A percentile compares a stretch with the other conserved stretches of the same genome.
These are phyloP conservation scores for Friedmanniomyces simplex DNA, from an alignment of 495 filamentous ascomycete genomes.

Conservation along the genomic window DNA sequence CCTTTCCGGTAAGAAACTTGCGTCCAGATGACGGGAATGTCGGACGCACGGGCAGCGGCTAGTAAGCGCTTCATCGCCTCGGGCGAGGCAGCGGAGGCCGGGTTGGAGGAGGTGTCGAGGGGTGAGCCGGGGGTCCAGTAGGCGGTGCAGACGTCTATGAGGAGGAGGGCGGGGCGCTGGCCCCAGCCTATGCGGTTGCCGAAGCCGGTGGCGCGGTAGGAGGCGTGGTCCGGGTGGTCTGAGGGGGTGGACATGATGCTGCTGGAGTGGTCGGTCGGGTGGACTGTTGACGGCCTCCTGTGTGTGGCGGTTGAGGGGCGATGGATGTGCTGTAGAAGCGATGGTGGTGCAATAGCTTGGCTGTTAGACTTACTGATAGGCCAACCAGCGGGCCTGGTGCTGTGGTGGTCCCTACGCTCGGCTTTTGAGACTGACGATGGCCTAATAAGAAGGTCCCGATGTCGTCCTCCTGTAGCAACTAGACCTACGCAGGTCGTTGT, in stretches of 20 bases:
- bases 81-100: conserved; percentile 22
- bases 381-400: background rate
- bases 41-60: conserved; percentile 23
- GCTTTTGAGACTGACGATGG: too few relatives aligned
- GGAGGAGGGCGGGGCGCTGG: conserved; percentile 25
- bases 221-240: conserved; percentile 2
- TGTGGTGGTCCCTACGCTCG: too few relatives aligned
- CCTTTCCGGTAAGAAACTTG: conserved; percentile 26
- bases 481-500: too few relatives aligned
- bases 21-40: conserved; percentile 29
- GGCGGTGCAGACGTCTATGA: conserved; percentile 35
- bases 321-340: too few relatives aligned
- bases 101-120: conserved; percentile 25
- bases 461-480: too few relatives aligned
- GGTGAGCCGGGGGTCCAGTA: conserved; percentile 32
- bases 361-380: background rate
- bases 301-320: too few relatives aligned
- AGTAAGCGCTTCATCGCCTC: conserved; percentile 28
- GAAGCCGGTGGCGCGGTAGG: conserved; percentile 22
- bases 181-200: conserved; percentile 32
- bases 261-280: too few relatives aligned
- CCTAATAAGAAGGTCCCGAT: too few relatives aligned
- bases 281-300: too few relatives aligned
- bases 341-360: too few relatives aligned
- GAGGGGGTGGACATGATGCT: background rate